Conservation (phyloP, 257 asterid species). For the Capsicum rhomboideum region DNA sequence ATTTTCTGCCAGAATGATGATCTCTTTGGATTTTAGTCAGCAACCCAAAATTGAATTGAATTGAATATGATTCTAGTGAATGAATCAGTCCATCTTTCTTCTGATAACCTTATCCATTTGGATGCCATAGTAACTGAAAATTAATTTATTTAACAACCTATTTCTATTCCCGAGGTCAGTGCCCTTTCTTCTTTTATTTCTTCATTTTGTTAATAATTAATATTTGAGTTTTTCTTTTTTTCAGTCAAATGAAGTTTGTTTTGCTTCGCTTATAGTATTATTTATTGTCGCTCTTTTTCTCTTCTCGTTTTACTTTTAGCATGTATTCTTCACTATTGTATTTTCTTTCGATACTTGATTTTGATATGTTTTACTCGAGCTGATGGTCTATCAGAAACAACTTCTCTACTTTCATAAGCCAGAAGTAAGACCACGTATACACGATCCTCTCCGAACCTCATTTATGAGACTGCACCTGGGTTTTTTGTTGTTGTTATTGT, state of each 20-base stretch:
- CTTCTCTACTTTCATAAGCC: fast-evolving
- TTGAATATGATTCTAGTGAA: neutral
- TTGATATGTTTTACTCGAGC: neutral
- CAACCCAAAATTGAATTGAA: conserved; percentile 1
- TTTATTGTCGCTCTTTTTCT: neutral
- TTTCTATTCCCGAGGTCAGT: neutral
- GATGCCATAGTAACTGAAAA: neutral
- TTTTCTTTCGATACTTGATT: neutral
- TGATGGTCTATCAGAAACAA: neutral
- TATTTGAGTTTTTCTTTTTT: neutral
- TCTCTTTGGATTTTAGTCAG: neutral
- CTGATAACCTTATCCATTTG: conserved; percentile 6
- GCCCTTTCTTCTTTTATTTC: neutral
- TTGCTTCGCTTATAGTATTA: neutral
- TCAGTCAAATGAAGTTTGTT: neutral
- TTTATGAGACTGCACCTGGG: neutral
- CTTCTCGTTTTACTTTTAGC: neutral
- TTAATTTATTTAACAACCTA: neutral
- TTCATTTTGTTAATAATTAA: neutral
- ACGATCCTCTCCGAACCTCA: no score
- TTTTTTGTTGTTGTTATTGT: no score
- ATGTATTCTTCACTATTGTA: fast-evolving
- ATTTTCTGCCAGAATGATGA: neutral
- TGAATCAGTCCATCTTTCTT: neutral
- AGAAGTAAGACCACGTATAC: no score